Evolutionary conservation across 257 asterid genomes (phyloP).

Genomic region (Solanum neorickii): DNA sequence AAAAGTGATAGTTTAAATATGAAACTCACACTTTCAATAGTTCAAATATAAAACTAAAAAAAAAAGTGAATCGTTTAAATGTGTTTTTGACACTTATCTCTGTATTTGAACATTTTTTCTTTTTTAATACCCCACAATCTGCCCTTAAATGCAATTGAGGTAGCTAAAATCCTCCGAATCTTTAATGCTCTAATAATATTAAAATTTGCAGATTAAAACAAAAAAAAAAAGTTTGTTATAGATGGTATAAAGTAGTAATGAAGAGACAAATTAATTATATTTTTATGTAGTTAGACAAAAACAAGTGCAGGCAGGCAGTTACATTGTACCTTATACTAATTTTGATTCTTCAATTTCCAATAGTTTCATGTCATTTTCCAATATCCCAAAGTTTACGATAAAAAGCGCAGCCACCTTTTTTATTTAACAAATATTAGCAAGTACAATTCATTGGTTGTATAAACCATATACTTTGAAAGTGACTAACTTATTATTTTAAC

Average conservation of each 20-base stretch:
- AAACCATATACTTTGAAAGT: background rate
- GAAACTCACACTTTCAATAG: too few relatives aligned
- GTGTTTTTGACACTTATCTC: too few relatives aligned
- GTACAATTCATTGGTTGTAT: conserved; percentile 4
- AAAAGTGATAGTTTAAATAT: too few relatives aligned
- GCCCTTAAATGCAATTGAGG: background rate
- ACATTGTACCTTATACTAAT: background rate
- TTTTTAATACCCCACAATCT: background rate
- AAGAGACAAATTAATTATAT: background rate
- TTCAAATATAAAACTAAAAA: too few relatives aligned
- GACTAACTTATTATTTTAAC: background rate
- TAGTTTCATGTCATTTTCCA: conserved; percentile 1
- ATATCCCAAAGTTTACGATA: background rate
- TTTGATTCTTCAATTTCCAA: background rate
- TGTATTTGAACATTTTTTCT: background rate
- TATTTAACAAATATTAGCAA: background rate
- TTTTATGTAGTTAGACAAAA: background rate
- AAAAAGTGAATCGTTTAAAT: too few relatives aligned
- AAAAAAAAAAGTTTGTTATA: background rate
- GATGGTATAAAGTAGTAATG: background rate
- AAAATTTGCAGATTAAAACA: background rate
- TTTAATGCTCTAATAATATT: background rate
- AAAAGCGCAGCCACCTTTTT: background rate
- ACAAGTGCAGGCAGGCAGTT: conserved; percentile 3
- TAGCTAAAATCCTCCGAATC: background rate